Evolutionary conservation across 2,329 filamentous ascomycete genomes (phyloP), one percentile per base, ranked within the genome.

Genomic region (Parasarocladium wereldwijsianum): DNA sequence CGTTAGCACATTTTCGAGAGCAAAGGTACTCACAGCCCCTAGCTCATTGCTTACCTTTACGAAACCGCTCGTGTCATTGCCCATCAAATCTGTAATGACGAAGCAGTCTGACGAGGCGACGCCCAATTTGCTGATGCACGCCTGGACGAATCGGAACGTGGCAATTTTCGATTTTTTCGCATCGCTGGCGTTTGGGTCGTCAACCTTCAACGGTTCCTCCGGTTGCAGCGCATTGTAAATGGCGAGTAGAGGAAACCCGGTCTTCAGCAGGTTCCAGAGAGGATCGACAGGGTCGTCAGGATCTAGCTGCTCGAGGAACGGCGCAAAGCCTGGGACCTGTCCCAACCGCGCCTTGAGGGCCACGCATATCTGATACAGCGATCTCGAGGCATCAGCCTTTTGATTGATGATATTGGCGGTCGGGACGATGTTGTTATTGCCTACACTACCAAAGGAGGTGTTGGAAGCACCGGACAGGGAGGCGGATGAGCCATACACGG

Each of bases 391-490:
- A 51, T 93, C 86, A 50, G 86, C 90, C 51, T 83, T 81, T 55
- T 87, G 82, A 58, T 98, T 98, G 64, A 98, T 93, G 52, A 98
- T 93, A 54, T 93, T 94, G 52, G 81, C 70, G 35, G 80, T 84
- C 36, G 85, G 80, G 44, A 83, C 60, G 37, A 86, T 70, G 36
- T 70, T 70, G 26, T 73, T 73, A 35, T 63, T 54, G 35, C 54
- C 70, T 26, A 64, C 58, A 8, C 44, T 39, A 18, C 63, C 64
- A 17, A 56, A 44, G 9, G 55, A 46, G 41, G 52, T 64, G 25
- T 55, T 47, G 27, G 70, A 50, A 3, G 66, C 63, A 37, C 51
- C 55, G 25, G 71, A 49, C 10, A 66, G 72, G 26, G 64, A 58
- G 20, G 60, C 62, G 11, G 64, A 66, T 40, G 62, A 60, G 45